Evolutionary conservation across 306 rosid genomes (phyloP).

Genomic region (Corylus americana): DNA sequence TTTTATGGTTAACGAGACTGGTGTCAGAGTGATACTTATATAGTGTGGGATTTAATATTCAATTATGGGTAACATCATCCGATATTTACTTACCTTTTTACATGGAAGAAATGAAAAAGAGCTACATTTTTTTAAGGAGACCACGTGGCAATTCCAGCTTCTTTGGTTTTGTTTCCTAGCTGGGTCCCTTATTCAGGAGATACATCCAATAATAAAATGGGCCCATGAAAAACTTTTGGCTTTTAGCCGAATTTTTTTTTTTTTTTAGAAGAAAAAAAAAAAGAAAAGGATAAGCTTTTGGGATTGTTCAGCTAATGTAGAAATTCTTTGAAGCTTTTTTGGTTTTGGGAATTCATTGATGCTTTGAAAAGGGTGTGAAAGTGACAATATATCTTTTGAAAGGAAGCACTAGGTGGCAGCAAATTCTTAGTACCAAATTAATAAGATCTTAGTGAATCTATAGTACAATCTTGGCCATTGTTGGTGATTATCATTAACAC

Average conservation of each 20-base stretch:
- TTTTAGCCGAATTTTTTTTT: neutral
- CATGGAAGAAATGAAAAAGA: constrained; percentile 28
- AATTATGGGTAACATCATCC: neutral
- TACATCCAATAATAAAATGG: constrained; percentile 50
- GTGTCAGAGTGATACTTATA: constrained; percentile 48
- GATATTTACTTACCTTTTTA: constrained; percentile 1
- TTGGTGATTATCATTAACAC: neutral
- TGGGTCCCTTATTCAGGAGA: constrained; percentile 54
- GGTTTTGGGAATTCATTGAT: neutral
- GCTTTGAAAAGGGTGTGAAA: constrained; percentile 1
- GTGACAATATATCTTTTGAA: neutral
- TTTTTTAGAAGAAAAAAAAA: neutral
- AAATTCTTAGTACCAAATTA: neutral
- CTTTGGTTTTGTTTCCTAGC: constrained; percentile 45
- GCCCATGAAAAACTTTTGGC: constrained; percentile 25
- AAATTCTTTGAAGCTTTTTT: neutral
- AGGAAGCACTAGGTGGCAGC: neutral
- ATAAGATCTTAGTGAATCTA: neutral
- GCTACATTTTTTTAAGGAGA: constrained; percentile 39
- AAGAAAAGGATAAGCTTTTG: neutral
- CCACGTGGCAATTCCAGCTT: constrained; percentile 67
- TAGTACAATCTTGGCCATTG: neutral
- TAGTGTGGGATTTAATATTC: constrained; percentile 36
- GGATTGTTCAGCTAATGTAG: neutral
- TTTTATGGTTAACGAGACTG: constrained; percentile 46